Base-by-base conservation (phyloP, 495 filamentous ascomycete species). In the Pyronema omphalodes region DNA sequence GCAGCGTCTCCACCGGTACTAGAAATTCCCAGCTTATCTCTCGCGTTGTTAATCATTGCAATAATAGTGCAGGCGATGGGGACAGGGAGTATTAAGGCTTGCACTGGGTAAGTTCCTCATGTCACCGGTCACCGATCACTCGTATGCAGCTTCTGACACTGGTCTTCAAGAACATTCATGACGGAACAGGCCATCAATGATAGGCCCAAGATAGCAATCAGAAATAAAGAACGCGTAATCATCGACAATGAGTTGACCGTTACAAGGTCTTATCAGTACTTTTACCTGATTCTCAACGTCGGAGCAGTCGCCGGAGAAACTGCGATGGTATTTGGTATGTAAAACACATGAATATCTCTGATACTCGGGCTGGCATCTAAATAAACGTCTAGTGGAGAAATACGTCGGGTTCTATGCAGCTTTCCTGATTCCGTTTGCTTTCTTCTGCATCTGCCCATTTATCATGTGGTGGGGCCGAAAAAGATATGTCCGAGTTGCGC, bases 341-440 rank as follows among this genome's bases (percentile, higher is more conserved):
- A 3, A 3, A 12, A 41, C 39, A 29, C 5, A 5, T 29, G 5
- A 29, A 29, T 29, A 5, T 29, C 23, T 29, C 23, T 29, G 23
- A 29, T 1, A 29, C 1, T 29, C 23, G 23, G 23, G 1, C 39
- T 41, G 15, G 39, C 15, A 6, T 12, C 15, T 41, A 41, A 41
- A 1, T 1, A 29, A 29, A 3, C 1, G 1, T 41, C 39, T 14
- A 12, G 45, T 34, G 29, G 82, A 83, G 67, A 74, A 80, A 53
- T 83, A 81, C 54, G 77, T 85, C 55, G 82, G 82, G 15, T 86
- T 84, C 70, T 86, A 75, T 71, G 70, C 84, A 7, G 70, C 79
- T 1, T 83, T 67, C 59, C 65, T 74, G 4, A 69, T 83, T 7
- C 78, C 79, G 3, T 79, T 78, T 0, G 56, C 70, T 41, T 66